A percentile compares a stretch with the other conserved stretches of the same genome.
phyloP scores from a whole-genome alignment of 1,139 yeast species.

The Protomyces lactucae-debilis region DNA sequence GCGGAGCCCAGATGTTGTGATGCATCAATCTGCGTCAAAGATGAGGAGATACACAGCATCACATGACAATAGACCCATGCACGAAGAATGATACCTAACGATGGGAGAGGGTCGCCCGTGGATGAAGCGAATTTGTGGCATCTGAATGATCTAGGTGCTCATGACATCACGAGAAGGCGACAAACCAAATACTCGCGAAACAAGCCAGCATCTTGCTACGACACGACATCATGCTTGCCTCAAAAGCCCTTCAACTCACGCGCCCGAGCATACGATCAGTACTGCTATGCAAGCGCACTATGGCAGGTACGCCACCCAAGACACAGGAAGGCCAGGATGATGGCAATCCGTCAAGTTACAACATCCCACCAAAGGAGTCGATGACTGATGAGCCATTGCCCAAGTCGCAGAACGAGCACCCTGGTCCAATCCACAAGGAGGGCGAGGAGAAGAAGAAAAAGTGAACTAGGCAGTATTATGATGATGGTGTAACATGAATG shows the following conservation, averaged over 20 bases:
- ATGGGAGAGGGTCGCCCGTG: too few species aligned
- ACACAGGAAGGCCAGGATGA: conserved; percentile 12
- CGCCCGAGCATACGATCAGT: not conserved
- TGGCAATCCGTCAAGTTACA: conserved; percentile 17
- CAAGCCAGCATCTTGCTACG: too few species aligned
- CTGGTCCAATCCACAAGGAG: conserved; percentile 20
- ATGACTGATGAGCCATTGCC: conserved; percentile 20
- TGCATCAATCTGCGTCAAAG: too few species aligned
- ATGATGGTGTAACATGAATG: not conserved
- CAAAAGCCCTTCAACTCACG: not conserved
- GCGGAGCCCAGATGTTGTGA: too few species aligned
- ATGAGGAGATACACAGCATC: too few species aligned
- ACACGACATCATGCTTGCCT: not conserved
- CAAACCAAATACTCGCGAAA: not conserved
- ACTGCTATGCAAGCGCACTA: not conserved
- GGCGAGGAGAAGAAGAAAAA: conserved; percentile 21
- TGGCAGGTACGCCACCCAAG: conserved; percentile 18
- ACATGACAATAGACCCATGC: too few species aligned
- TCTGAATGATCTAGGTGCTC: not conserved
- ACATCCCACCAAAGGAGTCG: conserved; percentile 23
- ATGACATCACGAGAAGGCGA: not conserved
- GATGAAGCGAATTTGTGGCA: not conserved
- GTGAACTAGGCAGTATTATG: not conserved
- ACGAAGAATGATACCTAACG: too few species aligned
- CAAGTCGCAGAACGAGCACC: conserved; percentile 15